A percentile compares a stretch with the other conserved stretches of the same genome.
Evolutionary conservation across 1,139 yeast genomes (phyloP).

Genomic region (Yamadazyma friedrichii): DNA sequence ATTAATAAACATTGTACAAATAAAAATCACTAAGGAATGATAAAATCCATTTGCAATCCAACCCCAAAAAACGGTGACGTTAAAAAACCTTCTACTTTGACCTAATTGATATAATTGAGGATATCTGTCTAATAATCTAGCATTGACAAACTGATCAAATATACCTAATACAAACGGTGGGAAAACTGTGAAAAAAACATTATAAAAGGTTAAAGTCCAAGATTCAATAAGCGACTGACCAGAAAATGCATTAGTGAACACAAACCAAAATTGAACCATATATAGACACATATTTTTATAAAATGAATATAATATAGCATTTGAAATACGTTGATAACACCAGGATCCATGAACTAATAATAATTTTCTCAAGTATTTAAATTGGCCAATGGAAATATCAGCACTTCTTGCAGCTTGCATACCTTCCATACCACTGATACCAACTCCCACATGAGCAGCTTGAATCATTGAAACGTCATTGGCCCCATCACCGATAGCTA

Average conservation of each 20-base stretch:
- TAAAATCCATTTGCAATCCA: conserved; percentile 96
- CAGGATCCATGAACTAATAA: conserved; percentile 94
- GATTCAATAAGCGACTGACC: conserved; percentile 97
- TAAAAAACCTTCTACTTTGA: conserved; percentile 83
- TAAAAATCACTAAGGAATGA: conserved; percentile 83
- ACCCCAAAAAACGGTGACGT: conserved; percentile 92
- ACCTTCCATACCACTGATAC: conserved; percentile 98
- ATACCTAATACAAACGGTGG: conserved; percentile 97
- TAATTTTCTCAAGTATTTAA: conserved; percentile 77
- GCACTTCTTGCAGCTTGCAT: conserved; percentile 99
- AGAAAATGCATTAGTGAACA: conserved; percentile 85
- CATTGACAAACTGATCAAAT: conserved; percentile 93
- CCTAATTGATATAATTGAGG: conserved; percentile 93
- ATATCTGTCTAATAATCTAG: conserved; percentile 82
- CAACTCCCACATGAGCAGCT: conserved; percentile 96
- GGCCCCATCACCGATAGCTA: conserved; percentile 97
- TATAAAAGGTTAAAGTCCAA: conserved; percentile 96
- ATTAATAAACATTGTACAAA: conserved; percentile 71
- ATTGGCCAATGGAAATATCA: conserved; percentile 95
- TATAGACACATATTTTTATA: conserved; percentile 93
- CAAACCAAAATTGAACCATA: conserved; percentile 99
- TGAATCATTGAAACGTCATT: conserved; percentile 99
- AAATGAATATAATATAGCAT: conserved; percentile 89
- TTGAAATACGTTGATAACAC: conserved; percentile 93
- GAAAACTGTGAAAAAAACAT: conserved; percentile 89